These are phyloP conservation scores for Nicotiana undulata DNA, from an alignment of 257 asterid genomes.

Conservation along the genomic window DNA sequence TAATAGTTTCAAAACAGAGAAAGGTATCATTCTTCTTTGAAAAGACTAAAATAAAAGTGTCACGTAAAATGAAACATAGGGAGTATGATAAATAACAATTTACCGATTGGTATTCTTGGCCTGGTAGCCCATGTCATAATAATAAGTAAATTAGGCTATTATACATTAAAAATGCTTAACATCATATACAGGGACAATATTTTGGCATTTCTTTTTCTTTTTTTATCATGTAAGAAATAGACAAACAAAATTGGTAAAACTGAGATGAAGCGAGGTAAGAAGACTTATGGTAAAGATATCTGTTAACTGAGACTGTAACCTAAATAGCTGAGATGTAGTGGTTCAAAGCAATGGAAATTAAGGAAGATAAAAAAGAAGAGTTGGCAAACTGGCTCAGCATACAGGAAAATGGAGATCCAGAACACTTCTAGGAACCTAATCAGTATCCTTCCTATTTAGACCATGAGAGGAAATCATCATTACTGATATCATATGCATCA, in stretches of 20 bases:
- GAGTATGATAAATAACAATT: not conserved
- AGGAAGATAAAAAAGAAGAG: not conserved
- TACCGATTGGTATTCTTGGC: not conserved
- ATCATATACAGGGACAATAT: not conserved
- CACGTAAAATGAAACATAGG: too few species aligned
- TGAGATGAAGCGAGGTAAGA: not conserved
- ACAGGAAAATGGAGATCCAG: not conserved
- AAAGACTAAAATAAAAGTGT: too few species aligned
- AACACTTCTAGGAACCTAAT: not conserved
- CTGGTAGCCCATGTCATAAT: not conserved
- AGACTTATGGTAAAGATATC: not conserved
- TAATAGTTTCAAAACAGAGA: too few species aligned
- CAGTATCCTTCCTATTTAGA: not conserved
- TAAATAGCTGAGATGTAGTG: not conserved
- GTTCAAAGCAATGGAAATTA: not conserved
- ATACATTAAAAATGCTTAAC: not conserved
- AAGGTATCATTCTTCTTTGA: too few species aligned
- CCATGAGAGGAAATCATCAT: not conserved
- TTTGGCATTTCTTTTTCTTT: not conserved
- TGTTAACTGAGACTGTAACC: not conserved
- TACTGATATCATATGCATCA: not conserved
- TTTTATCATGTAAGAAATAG: not conserved
- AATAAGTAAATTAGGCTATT: not conserved
- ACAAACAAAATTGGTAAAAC: not conserved
- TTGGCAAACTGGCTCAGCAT: not conserved